Conservation (phyloP, 306 rosid species). For the Luffa acutangula region DNA sequence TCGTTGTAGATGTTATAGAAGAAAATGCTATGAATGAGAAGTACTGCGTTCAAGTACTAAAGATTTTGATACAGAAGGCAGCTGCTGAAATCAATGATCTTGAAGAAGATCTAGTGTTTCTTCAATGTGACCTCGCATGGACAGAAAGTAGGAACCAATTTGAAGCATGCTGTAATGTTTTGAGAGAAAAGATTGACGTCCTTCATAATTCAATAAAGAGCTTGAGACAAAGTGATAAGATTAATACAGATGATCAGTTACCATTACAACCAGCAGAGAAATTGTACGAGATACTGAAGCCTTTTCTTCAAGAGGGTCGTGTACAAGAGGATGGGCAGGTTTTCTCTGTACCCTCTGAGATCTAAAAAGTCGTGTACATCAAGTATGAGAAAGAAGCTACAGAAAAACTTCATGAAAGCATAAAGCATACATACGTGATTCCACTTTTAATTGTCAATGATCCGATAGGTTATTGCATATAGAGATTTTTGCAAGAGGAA, state of each 20-base stretch:
- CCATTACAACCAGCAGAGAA: conserved; percentile 38
- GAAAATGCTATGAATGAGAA: conserved; percentile 50
- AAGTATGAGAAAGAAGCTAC: background rate
- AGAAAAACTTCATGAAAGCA: background rate
- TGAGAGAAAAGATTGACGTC: conserved; percentile 37
- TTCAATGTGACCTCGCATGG: conserved; percentile 42
- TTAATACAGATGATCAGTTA: conserved; percentile 22
- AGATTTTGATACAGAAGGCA: conserved; percentile 36
- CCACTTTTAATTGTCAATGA: background rate
- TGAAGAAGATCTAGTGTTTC: conserved; percentile 37
- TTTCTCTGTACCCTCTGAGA: conserved; percentile 12
- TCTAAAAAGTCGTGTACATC: background rate
- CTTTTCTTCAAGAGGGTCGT: conserved; percentile 17
- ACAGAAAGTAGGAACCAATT: conserved; percentile 33
- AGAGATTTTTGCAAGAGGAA: background rate
- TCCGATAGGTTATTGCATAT: background rate
- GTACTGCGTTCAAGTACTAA: conserved; percentile 45
- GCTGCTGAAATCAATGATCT: conserved; percentile 56
- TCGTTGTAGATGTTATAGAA: conserved; percentile 44
- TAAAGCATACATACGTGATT: background rate
- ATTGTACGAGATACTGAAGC: conserved; percentile 41
- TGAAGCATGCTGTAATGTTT: conserved; percentile 33
- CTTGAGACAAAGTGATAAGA: conserved; percentile 26
- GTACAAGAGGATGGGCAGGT: conserved; percentile 44
- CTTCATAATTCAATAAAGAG: conserved; percentile 29